Evolutionary conservation across 1,284 basidiomycete species (phyloP).

Genomic region (Puccinia triticina): DNA sequence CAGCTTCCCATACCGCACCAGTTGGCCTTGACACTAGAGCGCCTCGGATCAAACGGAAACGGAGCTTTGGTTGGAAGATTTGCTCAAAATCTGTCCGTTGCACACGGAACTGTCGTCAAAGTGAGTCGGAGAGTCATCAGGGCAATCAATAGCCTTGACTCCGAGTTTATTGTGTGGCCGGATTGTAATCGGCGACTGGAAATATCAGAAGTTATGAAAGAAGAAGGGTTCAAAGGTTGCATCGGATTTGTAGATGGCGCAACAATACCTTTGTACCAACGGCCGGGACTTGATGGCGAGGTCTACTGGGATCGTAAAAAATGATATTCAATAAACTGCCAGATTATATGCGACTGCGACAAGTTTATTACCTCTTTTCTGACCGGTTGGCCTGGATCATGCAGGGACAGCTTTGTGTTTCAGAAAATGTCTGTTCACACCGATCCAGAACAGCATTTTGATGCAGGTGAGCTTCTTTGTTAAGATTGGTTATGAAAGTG

Average conservation of each 20-base stretch:
- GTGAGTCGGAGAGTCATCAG: background rate
- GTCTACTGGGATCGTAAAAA: slow-evolving; percentile 26
- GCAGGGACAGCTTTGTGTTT: background rate
- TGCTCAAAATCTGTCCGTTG: background rate
- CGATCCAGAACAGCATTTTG: background rate
- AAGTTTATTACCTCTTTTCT: slow-evolving; percentile 18
- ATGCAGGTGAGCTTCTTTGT: background rate
- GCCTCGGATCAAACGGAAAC: slow-evolving; percentile 36
- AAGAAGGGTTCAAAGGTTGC: slow-evolving; percentile 25
- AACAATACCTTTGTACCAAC: slow-evolving; percentile 20
- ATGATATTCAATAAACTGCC: slow-evolving; percentile 23
- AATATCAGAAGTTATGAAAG: background rate
- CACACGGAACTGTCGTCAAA: slow-evolving; percentile 16
- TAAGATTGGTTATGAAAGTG: background rate
- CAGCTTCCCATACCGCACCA: slow-evolving; percentile 12
- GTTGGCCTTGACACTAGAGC: slow-evolving; percentile 18
- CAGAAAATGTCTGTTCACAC: slow-evolving; percentile 9
- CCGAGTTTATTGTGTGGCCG: slow-evolving; percentile 14
- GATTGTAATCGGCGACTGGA: background rate
- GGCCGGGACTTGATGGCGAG: slow-evolving; percentile 25
- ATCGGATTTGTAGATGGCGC: background rate
- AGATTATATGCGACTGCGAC: slow-evolving; percentile 38
- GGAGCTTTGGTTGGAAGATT: slow-evolving; percentile 17
- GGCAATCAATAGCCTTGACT: background rate
- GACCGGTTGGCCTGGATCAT: slow-evolving; percentile 34